Evolutionary conservation across 2,329 filamentous ascomycete genomes (phyloP).

Genomic region (Pseudocercospora pini-densiflorae): DNA sequence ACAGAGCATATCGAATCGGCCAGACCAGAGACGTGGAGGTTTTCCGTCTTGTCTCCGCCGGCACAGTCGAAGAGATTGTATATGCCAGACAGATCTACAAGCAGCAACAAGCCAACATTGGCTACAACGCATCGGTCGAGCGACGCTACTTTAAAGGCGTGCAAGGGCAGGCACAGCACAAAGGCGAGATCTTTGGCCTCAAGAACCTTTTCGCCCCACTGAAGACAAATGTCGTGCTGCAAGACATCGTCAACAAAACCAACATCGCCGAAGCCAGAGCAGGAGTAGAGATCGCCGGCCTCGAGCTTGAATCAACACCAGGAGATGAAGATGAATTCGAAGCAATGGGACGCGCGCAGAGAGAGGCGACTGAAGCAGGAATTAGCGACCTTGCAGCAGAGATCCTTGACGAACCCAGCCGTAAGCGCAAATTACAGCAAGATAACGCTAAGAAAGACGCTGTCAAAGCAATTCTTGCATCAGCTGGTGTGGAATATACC

Average conservation of each 20-base stretch:
- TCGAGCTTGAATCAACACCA: conserved; percentile 72
- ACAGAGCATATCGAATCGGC: conserved; percentile 93
- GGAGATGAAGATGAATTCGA: conserved; percentile 51
- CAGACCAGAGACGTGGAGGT: conserved; percentile 93
- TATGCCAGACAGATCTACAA: conserved; percentile 99
- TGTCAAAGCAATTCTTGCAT: conserved; percentile 84
- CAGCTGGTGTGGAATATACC: conserved; percentile 90
- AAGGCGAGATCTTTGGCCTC: conserved; percentile 93
- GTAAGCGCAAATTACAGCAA: conserved; percentile 43
- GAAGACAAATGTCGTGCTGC: conserved; percentile 76
- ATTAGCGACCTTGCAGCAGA: conserved; percentile 74
- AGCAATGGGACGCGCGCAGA: conserved; percentile 50
- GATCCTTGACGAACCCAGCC: conserved; percentile 48
- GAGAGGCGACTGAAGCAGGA: conserved; percentile 60
- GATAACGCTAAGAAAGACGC: conserved; percentile 64
- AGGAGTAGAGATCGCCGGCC: conserved; percentile 77
- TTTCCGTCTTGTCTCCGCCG: conserved; percentile 85
- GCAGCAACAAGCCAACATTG: conserved; percentile 97
- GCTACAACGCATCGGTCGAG: conserved; percentile 89
- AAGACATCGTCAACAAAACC: conserved; percentile 98
- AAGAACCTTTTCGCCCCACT: conserved; percentile 85
- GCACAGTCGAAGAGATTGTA: conserved; percentile 95
- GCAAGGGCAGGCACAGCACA: conserved; percentile 78
- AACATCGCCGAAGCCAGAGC: conserved; percentile 93
- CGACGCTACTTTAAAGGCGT: conserved; percentile 95